phyloP scores from a whole-genome alignment of 225 moss, liverwort and hornwort species.

The Physcomitrium patens region DNA sequence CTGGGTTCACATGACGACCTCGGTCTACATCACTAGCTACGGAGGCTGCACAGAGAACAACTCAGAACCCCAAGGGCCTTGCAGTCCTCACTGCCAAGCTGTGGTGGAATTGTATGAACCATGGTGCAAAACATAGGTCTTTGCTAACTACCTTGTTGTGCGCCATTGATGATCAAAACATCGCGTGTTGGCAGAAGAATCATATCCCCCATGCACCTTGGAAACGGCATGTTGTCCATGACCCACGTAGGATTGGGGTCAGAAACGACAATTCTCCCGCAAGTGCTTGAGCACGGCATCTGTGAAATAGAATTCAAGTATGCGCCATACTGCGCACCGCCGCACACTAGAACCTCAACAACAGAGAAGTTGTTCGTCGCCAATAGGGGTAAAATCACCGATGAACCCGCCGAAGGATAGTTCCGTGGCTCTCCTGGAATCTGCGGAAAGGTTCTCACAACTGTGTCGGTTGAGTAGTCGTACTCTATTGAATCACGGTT shows the following conservation, averaged over 20 bases:
- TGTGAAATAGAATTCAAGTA: too few relatives aligned
- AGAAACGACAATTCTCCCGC: conserved; percentile 18
- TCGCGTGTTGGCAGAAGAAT: conserved; percentile 21
- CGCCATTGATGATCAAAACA: conserved; percentile 23
- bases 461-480: conserved; percentile 19
- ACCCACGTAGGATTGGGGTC: conserved; percentile 9
- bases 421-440: conserved; percentile 24
- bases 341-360: conserved; percentile 27
- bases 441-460: conserved; percentile 11
- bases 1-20: too few relatives aligned
- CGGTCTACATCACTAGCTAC: too few relatives aligned
- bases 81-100: not conserved
- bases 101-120: not conserved
- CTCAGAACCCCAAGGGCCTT: not conserved
- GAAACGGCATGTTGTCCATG: conserved; percentile 32
- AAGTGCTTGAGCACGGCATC: conserved; percentile 18
- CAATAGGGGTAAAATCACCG: not conserved
- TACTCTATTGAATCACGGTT: conserved; percentile 35
- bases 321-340: conserved; percentile 4
- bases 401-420: conserved; percentile 33
- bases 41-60: too few relatives aligned
- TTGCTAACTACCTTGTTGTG: not conserved
- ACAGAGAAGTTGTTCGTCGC: not conserved
- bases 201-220: conserved; percentile 38
- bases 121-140: too few relatives aligned